Evolutionary conservation across 805 yeast genomes (phyloP).

Genomic region (Candida pseudofarinosa): DNA sequence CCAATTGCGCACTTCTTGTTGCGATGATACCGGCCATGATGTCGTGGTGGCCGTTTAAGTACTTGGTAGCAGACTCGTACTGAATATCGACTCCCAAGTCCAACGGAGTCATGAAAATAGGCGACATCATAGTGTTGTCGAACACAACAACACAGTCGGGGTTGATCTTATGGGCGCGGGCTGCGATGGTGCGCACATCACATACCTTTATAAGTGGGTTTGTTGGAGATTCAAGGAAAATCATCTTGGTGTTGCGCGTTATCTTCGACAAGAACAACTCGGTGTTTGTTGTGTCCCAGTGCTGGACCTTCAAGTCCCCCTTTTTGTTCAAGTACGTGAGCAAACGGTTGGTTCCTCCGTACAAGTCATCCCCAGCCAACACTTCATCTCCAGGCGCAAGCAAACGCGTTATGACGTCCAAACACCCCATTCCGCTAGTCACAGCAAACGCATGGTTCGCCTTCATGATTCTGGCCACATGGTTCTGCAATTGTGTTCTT

Average conservation of each 20-base stretch:
- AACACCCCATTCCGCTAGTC: slow-evolving; percentile 88
- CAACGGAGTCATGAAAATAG: slow-evolving; percentile 77
- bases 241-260: slow-evolving; percentile 59
- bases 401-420: slow-evolving; percentile 77
- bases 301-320: slow-evolving; percentile 63
- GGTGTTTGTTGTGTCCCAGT: slow-evolving; percentile 77
- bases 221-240: slow-evolving; percentile 87
- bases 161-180: slow-evolving; percentile 59
- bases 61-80: slow-evolving; percentile 92
- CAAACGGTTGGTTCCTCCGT: slow-evolving; percentile 90
- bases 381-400: slow-evolving; percentile 84
- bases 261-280: slow-evolving; percentile 56
- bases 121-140: slow-evolving; percentile 97
- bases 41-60: slow-evolving; percentile 91
- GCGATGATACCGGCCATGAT: slow-evolving; percentile 94
- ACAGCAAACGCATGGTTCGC: slow-evolving; percentile 79
- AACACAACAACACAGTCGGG: slow-evolving; percentile 75
- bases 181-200: slow-evolving; percentile 66
- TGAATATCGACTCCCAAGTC: slow-evolving; percentile 87
- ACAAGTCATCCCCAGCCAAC: slow-evolving; percentile 90
- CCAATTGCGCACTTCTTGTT: slow-evolving; percentile 57
- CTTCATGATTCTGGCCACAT: slow-evolving; percentile 72
- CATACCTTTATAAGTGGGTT: slow-evolving; percentile 88
- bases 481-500: slow-evolving; percentile 72
- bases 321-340: slow-evolving; percentile 65